Percentiles rank a stretch among this genome's conserved stretches.
phyloP scores from a whole-genome alignment of 1,139 yeast species.

The Nakaseomyces nivariensis region DNA sequence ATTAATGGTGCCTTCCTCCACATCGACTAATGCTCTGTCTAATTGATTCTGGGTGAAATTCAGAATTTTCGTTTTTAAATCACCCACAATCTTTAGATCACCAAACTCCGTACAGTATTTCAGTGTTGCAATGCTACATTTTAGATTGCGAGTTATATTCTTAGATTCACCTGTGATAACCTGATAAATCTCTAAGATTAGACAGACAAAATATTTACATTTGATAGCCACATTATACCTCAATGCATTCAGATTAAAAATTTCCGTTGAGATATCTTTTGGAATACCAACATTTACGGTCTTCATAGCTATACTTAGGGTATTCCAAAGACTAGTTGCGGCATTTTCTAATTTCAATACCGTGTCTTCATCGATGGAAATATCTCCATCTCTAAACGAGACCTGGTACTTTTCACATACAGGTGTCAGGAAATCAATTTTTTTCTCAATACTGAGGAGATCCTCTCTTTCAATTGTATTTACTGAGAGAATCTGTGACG shows the following conservation, averaged over 20 bases:
- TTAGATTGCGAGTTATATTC: constrained; percentile 12
- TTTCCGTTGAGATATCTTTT: not conserved
- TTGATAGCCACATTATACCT: constrained; percentile 4
- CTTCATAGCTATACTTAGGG: constrained; percentile 12
- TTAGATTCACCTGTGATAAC: constrained; percentile 7
- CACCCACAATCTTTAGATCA: constrained; percentile 9
- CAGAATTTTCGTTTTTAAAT: constrained; percentile 6
- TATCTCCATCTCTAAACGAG: constrained; percentile 13
- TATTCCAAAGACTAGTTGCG: constrained; percentile 21
- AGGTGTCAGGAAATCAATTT: constrained; percentile 15
- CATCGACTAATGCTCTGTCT: constrained; percentile 1
- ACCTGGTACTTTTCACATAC: constrained; percentile 19
- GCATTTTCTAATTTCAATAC: constrained; percentile 16
- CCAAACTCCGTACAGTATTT: constrained; percentile 6
- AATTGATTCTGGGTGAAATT: constrained; percentile 10
- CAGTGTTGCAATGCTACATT: constrained; percentile 8
- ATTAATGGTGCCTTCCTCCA: constrained; percentile 3
- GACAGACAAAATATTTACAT: constrained; percentile 16
- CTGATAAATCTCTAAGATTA: constrained; percentile 17
- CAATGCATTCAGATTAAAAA: not conserved
- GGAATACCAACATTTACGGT: not conserved
- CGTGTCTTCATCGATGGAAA: constrained; percentile 10
- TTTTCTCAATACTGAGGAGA: constrained; percentile 8
- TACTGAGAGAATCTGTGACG: constrained; percentile 10
- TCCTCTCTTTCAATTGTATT: constrained; percentile 5